Base-by-base conservation (phyloP, 2,329 filamentous ascomycete species). In the Paecilomyces formosus region DNA sequence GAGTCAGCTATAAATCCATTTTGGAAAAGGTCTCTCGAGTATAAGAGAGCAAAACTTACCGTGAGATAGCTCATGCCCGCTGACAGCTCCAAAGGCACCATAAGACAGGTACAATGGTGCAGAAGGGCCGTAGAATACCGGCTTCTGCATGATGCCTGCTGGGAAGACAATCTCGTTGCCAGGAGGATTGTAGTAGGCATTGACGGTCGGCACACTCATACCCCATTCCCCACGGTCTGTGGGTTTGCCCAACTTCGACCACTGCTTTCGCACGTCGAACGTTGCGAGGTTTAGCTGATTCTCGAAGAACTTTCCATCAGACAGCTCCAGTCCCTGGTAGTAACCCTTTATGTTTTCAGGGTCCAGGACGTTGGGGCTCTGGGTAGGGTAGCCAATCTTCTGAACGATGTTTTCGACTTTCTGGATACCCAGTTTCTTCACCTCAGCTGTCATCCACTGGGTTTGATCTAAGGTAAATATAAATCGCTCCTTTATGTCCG, bases 151-250 rank as follows among this genome's bases (percentile, higher is more conserved):
- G 58, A 89, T 87, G 0, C 85, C 87, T 0, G 86, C 85, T 0
- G 85, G 85, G 68, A 90, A 87, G 3, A 85, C 82, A 53, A 89
- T 88, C 65, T 86, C 82, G 65, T 89, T 89, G n/a, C 81, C 80
- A 0, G 80, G 78, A 28, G 81, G 82, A 62, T 84, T 83, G 70
- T 88, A 87, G 64, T 86, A 87, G 1, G 86, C 86, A 64, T 88
- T 88, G n/a, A 84, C 81, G 1, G 81, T 85, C 1, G 82, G 77
- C 0, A 83, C 81, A 8, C 79, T 82, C 81, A 86, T 85, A 11
- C 69, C 79, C 82, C 85, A 89, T 64, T 82, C 74, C 21, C 83
- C 78, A 24, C 81, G 81, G 69, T 87, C 79, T 2, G 83, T 82
- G 0, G 85, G 85, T 67, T 83, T 82, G 3, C 81, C 82, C 2